phyloP scores from a whole-genome alignment of 192 early-diverging fungal genomes.

The Entomortierella chlamydospora region DNA sequence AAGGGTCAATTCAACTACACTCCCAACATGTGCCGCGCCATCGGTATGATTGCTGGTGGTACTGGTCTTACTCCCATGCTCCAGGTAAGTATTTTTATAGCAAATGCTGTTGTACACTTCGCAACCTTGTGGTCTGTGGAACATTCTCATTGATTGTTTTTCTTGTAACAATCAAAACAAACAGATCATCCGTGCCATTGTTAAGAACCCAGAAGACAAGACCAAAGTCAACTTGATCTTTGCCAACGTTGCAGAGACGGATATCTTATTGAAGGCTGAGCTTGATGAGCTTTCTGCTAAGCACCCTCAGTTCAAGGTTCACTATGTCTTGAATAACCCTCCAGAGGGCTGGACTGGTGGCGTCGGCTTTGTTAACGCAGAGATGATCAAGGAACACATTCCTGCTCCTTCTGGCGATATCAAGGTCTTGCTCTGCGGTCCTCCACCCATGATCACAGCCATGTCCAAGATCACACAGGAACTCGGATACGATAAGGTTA shows the following conservation, averaged over 20 bases:
- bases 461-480: constrained; percentile 77
- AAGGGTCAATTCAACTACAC: constrained; percentile 91
- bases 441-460: constrained; percentile 89
- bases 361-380: constrained; percentile 86
- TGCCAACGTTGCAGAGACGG: constrained; percentile 90
- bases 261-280: constrained; percentile 88
- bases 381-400: constrained; percentile 79
- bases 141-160: not conserved
- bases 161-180: not conserved
- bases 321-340: constrained; percentile 87
- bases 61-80: constrained; percentile 98
- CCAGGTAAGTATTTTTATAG: constrained; percentile 57
- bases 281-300: constrained; percentile 78
- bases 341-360: constrained; percentile 85
- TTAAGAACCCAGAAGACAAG: constrained; percentile 88
- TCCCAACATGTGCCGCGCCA: constrained; percentile 78
- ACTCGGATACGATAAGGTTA: constrained; percentile 83
- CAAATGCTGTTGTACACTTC: too few species aligned
- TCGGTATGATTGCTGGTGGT: constrained; percentile 96
- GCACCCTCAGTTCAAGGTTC: constrained; percentile 81
- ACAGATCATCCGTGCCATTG: constrained; percentile 85
- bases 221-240: constrained; percentile 89
- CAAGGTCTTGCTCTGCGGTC: constrained; percentile 93
- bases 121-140: too few species aligned
- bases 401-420: constrained; percentile 80